Base-by-base conservation (phyloP, 306 rosid genomes). In the Acmispon strigosus region DNA sequence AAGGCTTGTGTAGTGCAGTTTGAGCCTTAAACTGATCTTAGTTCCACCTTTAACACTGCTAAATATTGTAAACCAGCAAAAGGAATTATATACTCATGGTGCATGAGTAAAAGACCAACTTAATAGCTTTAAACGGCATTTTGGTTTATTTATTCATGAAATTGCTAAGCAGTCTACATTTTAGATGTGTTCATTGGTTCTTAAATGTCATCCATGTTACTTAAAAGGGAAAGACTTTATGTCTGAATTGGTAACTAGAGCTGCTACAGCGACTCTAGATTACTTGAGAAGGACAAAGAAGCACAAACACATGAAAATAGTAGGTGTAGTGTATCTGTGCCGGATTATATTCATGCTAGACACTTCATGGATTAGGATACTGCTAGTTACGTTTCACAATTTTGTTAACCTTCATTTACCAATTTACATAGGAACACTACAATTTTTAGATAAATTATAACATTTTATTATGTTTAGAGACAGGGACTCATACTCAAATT, bases 121-220 rank as follows among this genome's bases (percentile, higher is more conserved):
- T 43, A 44, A 67, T 54, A 10, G 41, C 13, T 22, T 15, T 59
- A 55, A 74, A 62, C 34, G 42, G 4, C 3, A 7, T 49, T 19
- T 62, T 34, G 36, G 29, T 49, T 43, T 42, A 32, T 49, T 43
- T 42, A 32, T 78, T 34, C 16, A 55, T 68, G 34, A 27, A 47
- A 41, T 49, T 68, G 53, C 43, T n/a, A 54, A 27, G 61, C 69
- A 41, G 66, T 51, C 70, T 66, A 24, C 62, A 18, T 61, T 49
- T 29, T 53, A 48, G 72, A 62, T 62, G 36, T 62, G 51, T 54
- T 53, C 16, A 20, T 71, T 70, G 17, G 70, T 60, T 51, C 77
- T 73, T 39, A 69, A 70, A 20, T 47, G 32, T 66, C 52, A 50
- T 49, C 24, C 12, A 51, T 54, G 19, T 70, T 34, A 51, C n/a